phyloP scores from a whole-genome alignment of 2,329 filamentous ascomycete genomes.

The Niveomyces coronatus region DNA sequence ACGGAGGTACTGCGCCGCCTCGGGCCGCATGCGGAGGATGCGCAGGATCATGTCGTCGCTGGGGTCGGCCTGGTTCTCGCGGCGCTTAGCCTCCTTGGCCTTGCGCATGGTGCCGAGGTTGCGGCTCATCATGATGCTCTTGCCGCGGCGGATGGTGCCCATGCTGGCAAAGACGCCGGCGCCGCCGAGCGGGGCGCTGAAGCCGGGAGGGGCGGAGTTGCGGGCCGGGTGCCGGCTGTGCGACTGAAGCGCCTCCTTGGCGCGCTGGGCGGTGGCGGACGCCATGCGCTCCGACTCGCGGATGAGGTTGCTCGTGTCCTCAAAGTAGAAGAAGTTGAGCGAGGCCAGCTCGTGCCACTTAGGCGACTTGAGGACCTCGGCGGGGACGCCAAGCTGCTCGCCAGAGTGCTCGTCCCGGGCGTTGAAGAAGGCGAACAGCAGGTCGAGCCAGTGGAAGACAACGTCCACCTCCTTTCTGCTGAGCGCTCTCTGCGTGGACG shows the following conservation, averaged over 20 bases:
- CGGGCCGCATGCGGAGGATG: conserved; percentile 88
- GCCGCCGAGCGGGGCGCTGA: conserved; percentile 25
- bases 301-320: conserved; percentile 80
- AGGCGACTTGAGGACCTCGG: conserved; percentile 86
- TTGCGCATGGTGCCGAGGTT: conserved; percentile 95
- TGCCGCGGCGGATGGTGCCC: conserved; percentile 54
- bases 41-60: conserved; percentile 97
- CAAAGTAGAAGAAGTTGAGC: conserved; percentile 98
- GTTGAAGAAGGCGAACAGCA: conserved; percentile 91
- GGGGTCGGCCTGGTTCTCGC: conserved; percentile 90
- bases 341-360: conserved; percentile 98
- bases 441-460: conserved; percentile 86
- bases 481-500: conserved; percentile 72
- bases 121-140: conserved; percentile 85
- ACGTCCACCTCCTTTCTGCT: conserved; percentile 85
- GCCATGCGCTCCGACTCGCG: conserved; percentile 96
- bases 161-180: conserved; percentile 50
- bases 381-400: conserved; percentile 77
- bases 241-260: conserved; percentile 55
- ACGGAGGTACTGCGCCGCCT: conserved; percentile 77
- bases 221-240: conserved; percentile 43
- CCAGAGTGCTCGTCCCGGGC: conserved; percentile 73
- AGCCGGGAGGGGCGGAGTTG: conserved; percentile 53
- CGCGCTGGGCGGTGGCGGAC: conserved; percentile 66
- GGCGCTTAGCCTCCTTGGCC: conserved; percentile 90